Percentiles rank a stretch among this genome's conserved stretches.
Evolutionary conservation across 805 yeast species (phyloP).

Genomic region (Jamesozyma spencerorum): DNA sequence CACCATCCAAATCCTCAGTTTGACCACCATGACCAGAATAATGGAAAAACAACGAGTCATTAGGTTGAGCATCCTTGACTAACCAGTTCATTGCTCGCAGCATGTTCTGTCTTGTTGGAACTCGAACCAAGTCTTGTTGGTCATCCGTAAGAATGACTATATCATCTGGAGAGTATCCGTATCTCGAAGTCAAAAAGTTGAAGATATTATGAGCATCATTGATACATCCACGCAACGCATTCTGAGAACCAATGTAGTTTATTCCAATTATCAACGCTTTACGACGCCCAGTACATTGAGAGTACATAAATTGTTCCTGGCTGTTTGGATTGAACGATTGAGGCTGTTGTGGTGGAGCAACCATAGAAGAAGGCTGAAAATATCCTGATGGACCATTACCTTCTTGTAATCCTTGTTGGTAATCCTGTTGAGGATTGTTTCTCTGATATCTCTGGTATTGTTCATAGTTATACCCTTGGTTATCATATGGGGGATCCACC

Average conservation of each 20-base stretch:
- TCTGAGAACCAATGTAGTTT: conserved; percentile 60
- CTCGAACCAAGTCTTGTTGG: conserved; percentile 34
- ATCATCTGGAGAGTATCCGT: conserved; percentile 45
- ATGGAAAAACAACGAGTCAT: conserved; percentile 73
- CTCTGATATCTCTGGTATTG: not conserved
- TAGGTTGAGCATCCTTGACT: conserved; percentile 60
- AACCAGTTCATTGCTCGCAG: conserved; percentile 77
- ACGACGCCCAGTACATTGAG: conserved; percentile 60
- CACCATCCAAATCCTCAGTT: conserved; percentile 58
- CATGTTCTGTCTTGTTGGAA: conserved; percentile 65
- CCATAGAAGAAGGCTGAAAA: conserved; percentile 8
- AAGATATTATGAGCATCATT: conserved; percentile 59
- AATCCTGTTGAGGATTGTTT: conserved; percentile 3
- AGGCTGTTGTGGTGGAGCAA: conserved; percentile 8
- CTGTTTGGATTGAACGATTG: conserved; percentile 6
- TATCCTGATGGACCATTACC: conserved; percentile 7
- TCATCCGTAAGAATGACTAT: conserved; percentile 57
- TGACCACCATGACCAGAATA: conserved; percentile 86
- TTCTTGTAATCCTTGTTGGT: conserved; percentile 1
- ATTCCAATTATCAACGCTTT: conserved; percentile 74
- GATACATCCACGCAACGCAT: conserved; percentile 65
- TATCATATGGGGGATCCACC: conserved; percentile 9
- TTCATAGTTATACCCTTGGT: not conserved
- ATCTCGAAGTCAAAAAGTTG: conserved; percentile 32
- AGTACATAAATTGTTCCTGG: conserved; percentile 31